Evolutionary conservation across 345 rosid species (phyloP).

Genomic region (Clausena lansium): DNA sequence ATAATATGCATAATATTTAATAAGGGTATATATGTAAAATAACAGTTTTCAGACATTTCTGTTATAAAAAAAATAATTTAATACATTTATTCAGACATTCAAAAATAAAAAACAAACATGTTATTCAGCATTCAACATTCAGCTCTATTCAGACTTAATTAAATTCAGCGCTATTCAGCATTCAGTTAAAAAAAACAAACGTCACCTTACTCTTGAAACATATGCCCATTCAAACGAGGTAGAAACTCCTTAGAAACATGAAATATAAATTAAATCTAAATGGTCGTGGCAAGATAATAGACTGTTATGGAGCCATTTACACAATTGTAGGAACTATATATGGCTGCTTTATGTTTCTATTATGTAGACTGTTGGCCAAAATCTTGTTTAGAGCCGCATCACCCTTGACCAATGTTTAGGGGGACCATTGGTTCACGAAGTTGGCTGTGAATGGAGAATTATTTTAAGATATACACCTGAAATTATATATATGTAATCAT

Average conservation of each 20-base stretch:
- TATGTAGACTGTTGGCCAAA: neutral
- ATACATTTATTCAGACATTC: too few species aligned
- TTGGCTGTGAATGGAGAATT: neutral
- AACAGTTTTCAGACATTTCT: too few species aligned
- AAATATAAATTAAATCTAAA: neutral
- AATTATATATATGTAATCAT: neutral
- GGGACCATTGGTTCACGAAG: too few species aligned
- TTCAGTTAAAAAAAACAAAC: too few species aligned
- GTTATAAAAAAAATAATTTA: too few species aligned
- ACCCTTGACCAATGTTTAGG: neutral
- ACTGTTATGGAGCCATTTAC: neutral
- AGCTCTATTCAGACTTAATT: too few species aligned
- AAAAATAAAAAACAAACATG: too few species aligned
- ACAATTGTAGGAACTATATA: neutral
- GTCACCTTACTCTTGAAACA: too few species aligned
- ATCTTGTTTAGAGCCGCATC: neutral
- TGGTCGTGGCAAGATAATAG: neutral
- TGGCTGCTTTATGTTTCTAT: neutral
- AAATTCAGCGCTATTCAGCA: too few species aligned
- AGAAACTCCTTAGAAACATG: slow-evolving; percentile 18
- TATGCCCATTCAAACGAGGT: slow-evolving; percentile 24
- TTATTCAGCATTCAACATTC: too few species aligned
- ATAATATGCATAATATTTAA: too few species aligned
- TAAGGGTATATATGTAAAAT: too few species aligned
- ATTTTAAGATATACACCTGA: neutral